A percentile compares a stretch with the other conserved stretches of the same genome.
phyloP scores from a whole-genome alignment of 2,329 filamentous ascomycete species.

The Graphium sp. region DNA sequence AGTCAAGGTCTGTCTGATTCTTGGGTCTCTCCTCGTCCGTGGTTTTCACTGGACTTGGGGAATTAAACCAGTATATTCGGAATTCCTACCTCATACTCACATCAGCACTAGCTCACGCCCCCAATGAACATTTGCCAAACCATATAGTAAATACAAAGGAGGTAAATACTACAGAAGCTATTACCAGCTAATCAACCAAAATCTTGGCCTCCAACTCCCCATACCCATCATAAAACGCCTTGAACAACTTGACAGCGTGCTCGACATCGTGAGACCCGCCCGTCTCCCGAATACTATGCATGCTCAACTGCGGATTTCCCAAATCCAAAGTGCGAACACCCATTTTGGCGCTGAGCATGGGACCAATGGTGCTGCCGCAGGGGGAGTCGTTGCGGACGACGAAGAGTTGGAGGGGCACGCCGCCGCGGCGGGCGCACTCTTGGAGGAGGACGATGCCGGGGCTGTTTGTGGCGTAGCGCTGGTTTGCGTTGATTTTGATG shows the following conservation, averaged over 20 bases:
- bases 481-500: slow-evolving; percentile 96
- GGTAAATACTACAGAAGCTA: too few relatives aligned
- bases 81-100: too few relatives aligned
- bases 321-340: slow-evolving; percentile 82
- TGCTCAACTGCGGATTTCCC: slow-evolving; percentile 85
- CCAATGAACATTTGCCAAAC: too few relatives aligned
- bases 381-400: slow-evolving; percentile 91
- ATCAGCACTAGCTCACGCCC: too few relatives aligned
- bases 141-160: neutral
- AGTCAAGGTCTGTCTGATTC: too few relatives aligned
- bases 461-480: slow-evolving; percentile 90
- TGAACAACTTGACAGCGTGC: slow-evolving; percentile 72
- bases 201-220: slow-evolving; percentile 71
- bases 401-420: slow-evolving; percentile 84
- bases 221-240: slow-evolving; percentile 73
- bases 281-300: slow-evolving; percentile 95
- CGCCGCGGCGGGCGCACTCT: slow-evolving; percentile 58
- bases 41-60: too few relatives aligned
- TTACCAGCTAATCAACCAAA: slow-evolving; percentile 64
- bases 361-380: slow-evolving; percentile 92
- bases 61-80: too few relatives aligned
- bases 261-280: slow-evolving; percentile 78
- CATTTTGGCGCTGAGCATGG: slow-evolving; percentile 80
- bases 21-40: too few relatives aligned
- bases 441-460: slow-evolving; percentile 87